Base-by-base conservation (phyloP, 768 basidiomycete genomes). In the Collybiopsis luxurians region DNA sequence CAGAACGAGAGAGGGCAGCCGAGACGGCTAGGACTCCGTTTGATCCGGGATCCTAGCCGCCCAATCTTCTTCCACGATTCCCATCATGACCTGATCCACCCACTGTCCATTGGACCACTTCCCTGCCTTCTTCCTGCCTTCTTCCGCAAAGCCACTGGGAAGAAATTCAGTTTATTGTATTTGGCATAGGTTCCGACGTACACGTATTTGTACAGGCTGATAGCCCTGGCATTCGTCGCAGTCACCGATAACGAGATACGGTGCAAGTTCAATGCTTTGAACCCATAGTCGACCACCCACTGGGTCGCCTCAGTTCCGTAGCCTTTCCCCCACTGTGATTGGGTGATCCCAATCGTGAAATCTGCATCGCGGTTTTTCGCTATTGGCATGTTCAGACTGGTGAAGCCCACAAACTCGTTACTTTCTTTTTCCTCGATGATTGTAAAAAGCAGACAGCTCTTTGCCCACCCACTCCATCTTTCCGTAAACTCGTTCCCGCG, bases 281-380 rank as follows among this genome's bases (percentile, higher is more conserved):
- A 64, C 12, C 61, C 65, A 44, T 67, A 64, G 27, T 62, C 63
- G 11, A 64, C 54, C 19, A 58, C 59, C 43, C 60, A 64, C 53
- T 15, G 43, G 21, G 62, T 58, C 10, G 47, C 52, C 50, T 67
- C 61, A 12, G 53, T 58, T 28, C 61, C 63, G 34, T 67, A 69
- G n/a, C 69, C 66, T 53, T 53, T 59, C 23, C 62, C 62, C 66
- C 61, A 71, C 23, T 63, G 61, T 23, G 61, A 38, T 21, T 67
- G 68, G 17, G 6, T 42, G 40, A 69, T 45, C 28, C 55, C 59
- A 30, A 71, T 69, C 21, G 60, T 61, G 43, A 71, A 66, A 15
- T 57, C 54, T 0, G 61, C 64, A 43, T 67, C 64, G 26, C 66
- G 59, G 40, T 72, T 70, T 58, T 67, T 69, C 1, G 60, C 40